Evolutionary conservation across 2,329 filamentous ascomycete genomes (phyloP).

Genomic region (Endothia cerciana): DNA sequence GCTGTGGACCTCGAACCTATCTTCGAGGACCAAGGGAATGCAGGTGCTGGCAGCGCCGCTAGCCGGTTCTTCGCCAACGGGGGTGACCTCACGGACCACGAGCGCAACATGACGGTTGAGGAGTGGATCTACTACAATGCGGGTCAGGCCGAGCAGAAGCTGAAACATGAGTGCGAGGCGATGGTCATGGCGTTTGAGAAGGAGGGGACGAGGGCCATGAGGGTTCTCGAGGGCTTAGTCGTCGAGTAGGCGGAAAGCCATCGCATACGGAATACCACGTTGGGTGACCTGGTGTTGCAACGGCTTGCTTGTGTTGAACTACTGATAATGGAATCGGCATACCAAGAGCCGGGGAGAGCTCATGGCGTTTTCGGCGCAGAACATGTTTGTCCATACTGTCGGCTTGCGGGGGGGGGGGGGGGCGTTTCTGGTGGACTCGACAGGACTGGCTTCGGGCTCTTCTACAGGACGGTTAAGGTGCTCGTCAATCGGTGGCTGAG

Average conservation of each 20-base stretch:
- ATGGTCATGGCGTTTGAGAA: constrained; percentile 83
- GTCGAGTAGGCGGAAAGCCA: constrained; percentile 38
- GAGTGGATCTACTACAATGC: constrained; percentile 90
- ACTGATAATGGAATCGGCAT: neutral
- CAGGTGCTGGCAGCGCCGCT: constrained; percentile 48
- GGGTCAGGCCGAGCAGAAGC: constrained; percentile 74
- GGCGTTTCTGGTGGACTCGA: neutral
- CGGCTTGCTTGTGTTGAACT: neutral
- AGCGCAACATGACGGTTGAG: constrained; percentile 90
- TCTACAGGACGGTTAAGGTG: neutral
- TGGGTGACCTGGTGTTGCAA: neutral
- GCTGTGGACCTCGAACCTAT: constrained; percentile 76
- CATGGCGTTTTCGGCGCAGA: neutral
- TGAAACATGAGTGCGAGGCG: constrained; percentile 80
- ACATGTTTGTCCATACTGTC: neutral
- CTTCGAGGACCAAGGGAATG: constrained; percentile 54
- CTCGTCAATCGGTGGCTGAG: neutral
- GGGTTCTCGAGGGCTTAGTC: constrained; percentile 73
- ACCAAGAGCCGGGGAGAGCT: too few species aligned
- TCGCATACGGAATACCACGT: neutral
- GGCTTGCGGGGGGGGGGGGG: too few species aligned
- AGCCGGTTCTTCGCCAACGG: constrained; percentile 57
- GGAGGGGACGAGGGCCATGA: constrained; percentile 79
- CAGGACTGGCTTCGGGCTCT: constrained; percentile 3
- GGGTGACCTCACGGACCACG: constrained; percentile 69